Evolutionary conservation across 169 alveolate species (phyloP).

Genomic region (Plasmodium blacklocki): DNA sequence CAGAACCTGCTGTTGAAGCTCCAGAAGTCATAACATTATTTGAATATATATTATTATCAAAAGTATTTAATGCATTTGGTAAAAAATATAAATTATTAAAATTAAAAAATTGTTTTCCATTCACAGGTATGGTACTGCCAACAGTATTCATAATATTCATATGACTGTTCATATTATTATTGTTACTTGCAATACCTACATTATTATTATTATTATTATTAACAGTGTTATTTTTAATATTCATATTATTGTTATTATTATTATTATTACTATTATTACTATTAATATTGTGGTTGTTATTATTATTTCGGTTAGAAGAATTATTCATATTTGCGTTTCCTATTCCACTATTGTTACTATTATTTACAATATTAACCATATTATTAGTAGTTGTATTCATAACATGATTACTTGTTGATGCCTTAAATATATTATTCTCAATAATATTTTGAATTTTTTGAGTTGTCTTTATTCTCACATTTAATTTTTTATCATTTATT

Average conservation of each 20-base stretch:
- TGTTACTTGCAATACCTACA: not conserved
- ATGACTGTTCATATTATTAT: not conserved
- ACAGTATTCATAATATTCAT: slow-evolving; percentile 4
- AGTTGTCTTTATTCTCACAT: slow-evolving; percentile 65
- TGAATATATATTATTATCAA: slow-evolving; percentile 43
- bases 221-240: not conserved
- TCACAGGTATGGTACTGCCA: not conserved
- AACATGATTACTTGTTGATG: not conserved
- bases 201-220: not conserved
- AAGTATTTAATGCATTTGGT: slow-evolving; percentile 57
- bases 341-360: not conserved
- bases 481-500: slow-evolving; percentile 54
- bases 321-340: not conserved
- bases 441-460: slow-evolving; percentile 68
- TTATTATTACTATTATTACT: not conserved
- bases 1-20: not conserved
- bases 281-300: slow-evolving; percentile 1
- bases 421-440: slow-evolving; percentile 63
- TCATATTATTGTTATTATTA: not conserved
- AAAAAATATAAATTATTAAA: slow-evolving; percentile 44
- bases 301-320: not conserved
- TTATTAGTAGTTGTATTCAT: slow-evolving; percentile 1
- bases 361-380: not conserved
- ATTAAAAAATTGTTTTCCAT: slow-evolving; percentile 28
- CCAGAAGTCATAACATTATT: slow-evolving; percentile 7